Percentiles rank a stretch among this genome's conserved stretches.
Evolutionary conservation across 768 basidiomycete genomes (phyloP).

Genomic region (Kwoniella botswanensis): DNA sequence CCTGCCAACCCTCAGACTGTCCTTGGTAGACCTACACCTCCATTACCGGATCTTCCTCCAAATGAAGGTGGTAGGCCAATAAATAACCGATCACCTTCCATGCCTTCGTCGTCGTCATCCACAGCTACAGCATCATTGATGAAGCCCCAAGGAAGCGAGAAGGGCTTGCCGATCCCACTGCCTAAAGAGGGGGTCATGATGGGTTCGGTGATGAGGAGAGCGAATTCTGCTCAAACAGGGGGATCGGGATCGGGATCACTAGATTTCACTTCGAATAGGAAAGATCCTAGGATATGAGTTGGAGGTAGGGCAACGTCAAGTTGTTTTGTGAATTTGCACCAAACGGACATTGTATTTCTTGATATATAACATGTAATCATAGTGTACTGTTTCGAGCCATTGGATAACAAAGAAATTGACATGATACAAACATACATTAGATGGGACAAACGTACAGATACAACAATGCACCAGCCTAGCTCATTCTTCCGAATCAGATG

Average conservation of each 20-base stretch:
- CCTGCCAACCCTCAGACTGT: slow-evolving; percentile 15
- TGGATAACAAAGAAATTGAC: not conserved
- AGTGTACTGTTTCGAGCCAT: not conserved
- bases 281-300: not conserved
- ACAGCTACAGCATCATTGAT: not conserved
- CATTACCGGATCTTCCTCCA: not conserved
- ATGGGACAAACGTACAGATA: not conserved
- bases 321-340: too few species aligned
- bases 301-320: not conserved
- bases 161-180: slow-evolving; percentile 2
- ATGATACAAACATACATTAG: too few species aligned
- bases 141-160: not conserved
- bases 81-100: slow-evolving; percentile 7
- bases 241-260: not conserved
- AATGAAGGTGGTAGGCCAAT: not conserved
- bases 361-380: too few species aligned
- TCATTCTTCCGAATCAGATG: not conserved
- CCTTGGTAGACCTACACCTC: slow-evolving; percentile 14
- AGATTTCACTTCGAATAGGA: not conserved
- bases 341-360: too few species aligned
- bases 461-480: not conserved
- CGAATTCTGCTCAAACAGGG: slow-evolving; percentile 25
- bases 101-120: not conserved
- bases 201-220: slow-evolving; percentile 26
- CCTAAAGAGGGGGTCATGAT: slow-evolving; percentile 18